phyloP scores from a whole-genome alignment of 768 basidiomycete species.

The Boletus bicolor region DNA sequence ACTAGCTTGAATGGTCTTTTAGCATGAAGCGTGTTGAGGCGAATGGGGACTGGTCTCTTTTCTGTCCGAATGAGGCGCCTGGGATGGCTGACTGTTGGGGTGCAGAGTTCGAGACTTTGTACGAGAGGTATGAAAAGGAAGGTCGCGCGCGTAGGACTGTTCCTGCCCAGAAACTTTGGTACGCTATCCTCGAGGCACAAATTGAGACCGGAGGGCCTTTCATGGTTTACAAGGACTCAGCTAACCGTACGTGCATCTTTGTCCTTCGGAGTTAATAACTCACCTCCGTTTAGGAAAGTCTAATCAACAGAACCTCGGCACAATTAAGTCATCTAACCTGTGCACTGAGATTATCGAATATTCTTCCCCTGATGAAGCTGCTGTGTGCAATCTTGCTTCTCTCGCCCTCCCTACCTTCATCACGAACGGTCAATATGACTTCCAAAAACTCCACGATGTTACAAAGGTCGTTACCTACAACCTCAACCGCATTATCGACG shows the following conservation, averaged over 20 bases:
- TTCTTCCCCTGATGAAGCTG: conserved; percentile 94
- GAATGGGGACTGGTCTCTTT: conserved; percentile 89
- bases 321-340: conserved; percentile 98
- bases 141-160: conserved; percentile 81
- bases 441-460: conserved; percentile 92
- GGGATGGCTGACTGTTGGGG: conserved; percentile 85
- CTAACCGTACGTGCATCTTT: conserved; percentile 62
- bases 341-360: conserved; percentile 99
- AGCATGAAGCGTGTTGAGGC: conserved; percentile 97
- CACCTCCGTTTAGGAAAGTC: conserved; percentile 69
- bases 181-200: conserved; percentile 93
- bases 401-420: conserved; percentile 93
- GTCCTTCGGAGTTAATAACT: neutral
- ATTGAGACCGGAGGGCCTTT: conserved; percentile 99
- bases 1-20: neutral
- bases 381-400: conserved; percentile 98
- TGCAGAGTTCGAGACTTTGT: conserved; percentile 84
- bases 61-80: conserved; percentile 97
- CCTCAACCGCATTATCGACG: conserved; percentile 90
- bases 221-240: conserved; percentile 98
- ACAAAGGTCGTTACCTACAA: conserved; percentile 90
- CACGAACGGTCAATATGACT: conserved; percentile 80
- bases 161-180: conserved; percentile 98
- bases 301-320: conserved; percentile 97
- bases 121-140: conserved; percentile 84